These are phyloP conservation scores for Trichoderma arundinaceum DNA, from an alignment of 2,329 filamentous ascomycete genomes.

Conservation along the genomic window DNA sequence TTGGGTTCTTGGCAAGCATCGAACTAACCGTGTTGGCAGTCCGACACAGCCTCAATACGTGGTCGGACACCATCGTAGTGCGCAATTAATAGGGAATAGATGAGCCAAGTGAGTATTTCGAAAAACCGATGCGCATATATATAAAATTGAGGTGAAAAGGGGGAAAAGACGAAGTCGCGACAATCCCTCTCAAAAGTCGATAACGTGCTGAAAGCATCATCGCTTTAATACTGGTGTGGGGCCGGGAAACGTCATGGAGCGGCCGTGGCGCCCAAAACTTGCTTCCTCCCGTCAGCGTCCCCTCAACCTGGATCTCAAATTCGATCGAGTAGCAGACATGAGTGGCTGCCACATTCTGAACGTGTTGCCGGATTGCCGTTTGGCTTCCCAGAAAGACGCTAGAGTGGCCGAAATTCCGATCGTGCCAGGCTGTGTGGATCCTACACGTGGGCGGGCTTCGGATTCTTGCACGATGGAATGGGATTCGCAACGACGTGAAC, in stretches of 20 bases:
- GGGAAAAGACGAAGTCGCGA: background rate
- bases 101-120: background rate
- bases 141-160: background rate
- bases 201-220: background rate
- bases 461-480: background rate
- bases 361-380: conserved; percentile 24
- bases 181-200: background rate
- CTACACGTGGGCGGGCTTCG: background rate
- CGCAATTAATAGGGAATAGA: background rate
- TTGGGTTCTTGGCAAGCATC: conserved; percentile 59
- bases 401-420: conserved; percentile 26
- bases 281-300: conserved; percentile 18
- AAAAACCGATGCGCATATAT: background rate
- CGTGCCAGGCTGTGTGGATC: conserved; percentile 11
- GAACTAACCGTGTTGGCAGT: conserved; percentile 62
- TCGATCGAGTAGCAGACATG: background rate
- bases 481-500: background rate
- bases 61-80: conserved; percentile 40
- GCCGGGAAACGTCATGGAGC: conserved; percentile 24
- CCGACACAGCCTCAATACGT: conserved; percentile 58
- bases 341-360: conserved; percentile 4
- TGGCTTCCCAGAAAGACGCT: conserved; percentile 24
- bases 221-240: conserved; percentile 3
- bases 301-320: background rate
- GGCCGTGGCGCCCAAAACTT: conserved; percentile 27